Evolutionary conservation across 2,329 filamentous ascomycete species (phyloP).

Genomic region (Colletotrichum camelliae): DNA sequence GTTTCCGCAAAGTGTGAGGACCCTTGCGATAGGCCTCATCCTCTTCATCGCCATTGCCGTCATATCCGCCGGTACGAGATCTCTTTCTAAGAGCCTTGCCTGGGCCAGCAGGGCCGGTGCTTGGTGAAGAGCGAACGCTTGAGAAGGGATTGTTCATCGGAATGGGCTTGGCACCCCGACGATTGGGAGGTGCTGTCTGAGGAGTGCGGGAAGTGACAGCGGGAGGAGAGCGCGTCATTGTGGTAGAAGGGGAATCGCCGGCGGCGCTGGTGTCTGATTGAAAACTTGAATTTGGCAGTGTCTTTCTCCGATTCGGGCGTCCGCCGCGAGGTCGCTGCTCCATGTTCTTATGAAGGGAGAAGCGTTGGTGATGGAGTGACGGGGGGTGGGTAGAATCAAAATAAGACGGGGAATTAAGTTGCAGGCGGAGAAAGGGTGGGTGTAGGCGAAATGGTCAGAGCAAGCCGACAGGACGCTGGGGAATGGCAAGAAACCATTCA

Average conservation of each 20-base stretch:
- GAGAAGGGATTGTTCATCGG: slow-evolving; percentile 9
- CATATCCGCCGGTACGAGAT: slow-evolving; percentile 14
- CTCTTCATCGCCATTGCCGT: slow-evolving; percentile 43
- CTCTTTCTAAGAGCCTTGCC: slow-evolving; percentile 17
- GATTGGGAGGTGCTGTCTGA: slow-evolving; percentile 21
- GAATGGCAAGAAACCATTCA: background rate
- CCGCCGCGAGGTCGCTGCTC: slow-evolving; percentile 11
- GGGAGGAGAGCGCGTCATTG: slow-evolving; percentile 19
- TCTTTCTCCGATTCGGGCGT: slow-evolving; percentile 17
- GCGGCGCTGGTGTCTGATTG: slow-evolving; percentile 18
- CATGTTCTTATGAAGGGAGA: slow-evolving; percentile 5
- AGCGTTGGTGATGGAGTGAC: background rate
- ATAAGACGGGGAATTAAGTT: background rate
- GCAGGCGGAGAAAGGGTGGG: background rate
- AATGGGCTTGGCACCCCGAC: slow-evolving; percentile 10
- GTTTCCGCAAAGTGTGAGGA: slow-evolving; percentile 63
- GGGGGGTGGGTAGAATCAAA: background rate
- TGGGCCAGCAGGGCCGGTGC: background rate
- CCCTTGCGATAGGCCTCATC: slow-evolving; percentile 59
- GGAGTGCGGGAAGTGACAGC: slow-evolving; percentile 15
- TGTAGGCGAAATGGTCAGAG: background rate
- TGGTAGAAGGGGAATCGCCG: slow-evolving; percentile 7
- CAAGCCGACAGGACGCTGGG: background rate
- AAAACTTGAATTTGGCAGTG: slow-evolving; percentile 5
- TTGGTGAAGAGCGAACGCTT: slow-evolving; percentile 8